phyloP scores from a whole-genome alignment of 768 basidiomycete species.

The Collybia nuda region DNA sequence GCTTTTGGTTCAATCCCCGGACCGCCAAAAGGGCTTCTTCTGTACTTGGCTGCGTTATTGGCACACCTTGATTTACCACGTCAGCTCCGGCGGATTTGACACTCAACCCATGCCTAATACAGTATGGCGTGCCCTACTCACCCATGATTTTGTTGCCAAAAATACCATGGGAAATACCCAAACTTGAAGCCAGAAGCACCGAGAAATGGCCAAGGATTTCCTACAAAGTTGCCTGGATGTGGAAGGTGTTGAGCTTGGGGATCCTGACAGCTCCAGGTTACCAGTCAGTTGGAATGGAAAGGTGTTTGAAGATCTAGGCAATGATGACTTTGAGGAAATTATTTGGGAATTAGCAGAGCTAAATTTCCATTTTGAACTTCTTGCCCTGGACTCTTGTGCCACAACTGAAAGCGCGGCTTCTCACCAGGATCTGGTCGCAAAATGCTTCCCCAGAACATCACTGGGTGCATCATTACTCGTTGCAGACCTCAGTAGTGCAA shows the following conservation, averaged over 20 bases:
- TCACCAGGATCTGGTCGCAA: slow-evolving; percentile 3
- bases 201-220: slow-evolving; percentile 1
- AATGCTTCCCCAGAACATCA: slow-evolving; percentile 5
- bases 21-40: neutral
- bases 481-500: slow-evolving; percentile 1
- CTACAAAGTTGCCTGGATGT: neutral
- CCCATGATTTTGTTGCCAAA: neutral
- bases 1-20: neutral
- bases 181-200: neutral
- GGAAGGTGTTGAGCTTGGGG: neutral
- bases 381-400: slow-evolving; percentile 8
- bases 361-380: slow-evolving; percentile 8
- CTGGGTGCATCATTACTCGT: slow-evolving; percentile 1
- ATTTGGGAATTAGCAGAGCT: slow-evolving; percentile 5
- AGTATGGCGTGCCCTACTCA: neutral
- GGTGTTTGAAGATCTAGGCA: neutral
- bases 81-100: neutral
- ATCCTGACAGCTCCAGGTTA: neutral
- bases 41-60: slow-evolving; percentile 1
- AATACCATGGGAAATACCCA: neutral
- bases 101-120: slow-evolving; percentile 1
- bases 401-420: neutral
- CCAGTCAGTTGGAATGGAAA: neutral
- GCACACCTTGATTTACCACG: neutral
- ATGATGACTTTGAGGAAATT: neutral